Evolutionary conservation across 345 rosid species (phyloP), one percentile per base, ranked within the genome.

Genomic region (Turnera subulata): DNA sequence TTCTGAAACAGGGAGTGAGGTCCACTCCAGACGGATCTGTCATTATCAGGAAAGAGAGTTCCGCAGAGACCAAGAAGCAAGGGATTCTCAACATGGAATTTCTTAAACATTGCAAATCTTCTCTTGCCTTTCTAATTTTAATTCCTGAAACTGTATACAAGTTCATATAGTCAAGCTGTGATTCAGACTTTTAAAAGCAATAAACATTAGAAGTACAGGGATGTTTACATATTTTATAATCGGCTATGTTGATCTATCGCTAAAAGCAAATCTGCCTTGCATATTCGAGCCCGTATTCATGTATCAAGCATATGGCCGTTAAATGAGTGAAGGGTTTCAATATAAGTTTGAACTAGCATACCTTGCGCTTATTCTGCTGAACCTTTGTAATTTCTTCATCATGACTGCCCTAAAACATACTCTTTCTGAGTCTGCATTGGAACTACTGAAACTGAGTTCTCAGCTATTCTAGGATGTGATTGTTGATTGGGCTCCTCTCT

Each of bases 1-100:
- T 43, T 74, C 19, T 51, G 80, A 64, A 76, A 65, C 39, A 93
- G 71, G 1, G 97, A 89, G 59, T 82, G 86, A 38, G 90, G 90
- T 46, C 99, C 96, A 20, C 48, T 76, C 97, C 99, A 93, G 23
- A 83, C 76, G 44, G 97, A 83, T 46, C 54, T 73, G 9, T 22
- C 55, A 46, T 75, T 55, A 45, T 69, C 48, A 6, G 97, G 91
- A 66, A 93, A 93, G 48, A 93, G 84, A 71, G 61, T 50, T 56
- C 76, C 78, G 33, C 96, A 85, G 52, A 93, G 67, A 55, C 53
- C 74, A 33, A 82, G 69, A 59, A 89, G 73, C 79, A 68, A 46
- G 5, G 94, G 91, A 71, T 85, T 82, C 55, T 73, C 77, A 38
- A 65, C 16, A 46, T 67, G 50, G 74, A 78, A 82, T 55, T 74